Base-by-base conservation (phyloP, 2,329 filamentous ascomycete species). In the Cercospora brassicicola region DNA sequence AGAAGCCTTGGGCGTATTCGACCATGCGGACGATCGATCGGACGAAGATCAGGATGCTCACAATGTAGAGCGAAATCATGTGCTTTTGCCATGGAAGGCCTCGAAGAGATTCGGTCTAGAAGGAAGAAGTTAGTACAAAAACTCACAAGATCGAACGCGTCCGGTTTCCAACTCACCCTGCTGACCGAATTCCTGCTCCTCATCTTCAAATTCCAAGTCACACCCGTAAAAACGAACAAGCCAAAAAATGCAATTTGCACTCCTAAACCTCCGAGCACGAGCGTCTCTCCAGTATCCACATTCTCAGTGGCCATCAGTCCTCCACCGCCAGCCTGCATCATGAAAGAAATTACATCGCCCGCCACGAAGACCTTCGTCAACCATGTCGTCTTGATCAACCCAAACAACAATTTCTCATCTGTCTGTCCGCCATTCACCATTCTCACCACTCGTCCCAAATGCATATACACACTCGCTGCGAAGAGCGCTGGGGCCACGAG, bases 241-340 rank as follows among this genome's bases (percentile, higher is more conserved):
- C 80, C 77, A 73, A 87, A 87, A 72, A 84, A 83, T 64, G 80
- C 60, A 66, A 86, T 78, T 69, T 87, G 84, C 45, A 86, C 74
- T 15, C 82, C 77, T 1, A 87, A 78, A 2, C 85, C 85, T 4
- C 74, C 80, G 28, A 86, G 75, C 53, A 87, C 80, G 64, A 86
- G 78, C 65, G 80, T 78, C 33, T 82, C 76, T 59, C 82, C 81
- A 3, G 76, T 79, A 11, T 80, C 72, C 55, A 20, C 55, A 36
- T 20, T 59, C n/a, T 74, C 20, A 26, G 56, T 62, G 23, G 68
- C 62, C 15, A 70, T 57, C 18, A 70, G 31, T 11, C 68, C 68
- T 26, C 68, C 68, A 18, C 55, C 55, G 18, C 15, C 20, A 28
- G 55, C 55, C 69, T 85, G 84, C 26, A 85, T 77, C 62, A 83